Conservation (phyloP, 2,329 filamentous ascomycete genomes). For the Talaromyces funiculosus region DNA sequence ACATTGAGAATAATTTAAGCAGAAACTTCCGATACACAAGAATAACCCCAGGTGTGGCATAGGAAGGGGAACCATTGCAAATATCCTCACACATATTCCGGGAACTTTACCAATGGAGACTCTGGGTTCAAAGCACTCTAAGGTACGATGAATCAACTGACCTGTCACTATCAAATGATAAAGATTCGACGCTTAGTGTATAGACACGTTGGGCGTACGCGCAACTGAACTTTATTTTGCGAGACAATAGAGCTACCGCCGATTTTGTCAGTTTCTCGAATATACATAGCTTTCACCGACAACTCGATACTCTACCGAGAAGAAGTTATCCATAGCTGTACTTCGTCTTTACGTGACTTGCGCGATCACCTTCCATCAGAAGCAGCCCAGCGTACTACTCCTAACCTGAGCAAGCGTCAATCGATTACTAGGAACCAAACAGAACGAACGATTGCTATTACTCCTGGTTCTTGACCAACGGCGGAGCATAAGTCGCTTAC, state of each 20-base stretch:
- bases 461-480: slow-evolving; percentile 11
- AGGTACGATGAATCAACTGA: background rate
- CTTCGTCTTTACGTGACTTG: background rate
- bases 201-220: background rate
- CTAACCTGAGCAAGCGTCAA: background rate
- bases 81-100: background rate
- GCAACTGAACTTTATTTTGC: background rate
- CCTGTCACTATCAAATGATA: background rate
- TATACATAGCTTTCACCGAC: too few species aligned
- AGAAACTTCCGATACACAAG: background rate
- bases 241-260: background rate
- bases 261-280: background rate
- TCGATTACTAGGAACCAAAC: slow-evolving; percentile 5
- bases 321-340: background rate
- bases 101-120: too few species aligned
- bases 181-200: background rate
- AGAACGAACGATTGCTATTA: slow-evolving; percentile 8
- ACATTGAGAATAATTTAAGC: background rate
- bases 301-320: background rate
- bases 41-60: background rate
- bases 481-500: slow-evolving; percentile 37
- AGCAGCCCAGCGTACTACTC: background rate
- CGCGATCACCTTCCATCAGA: background rate
- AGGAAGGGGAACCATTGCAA: background rate
- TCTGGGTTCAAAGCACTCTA: background rate